Percentiles rank a stretch among this genome's conserved stretches.
phyloP scores from a whole-genome alignment of 192 early-diverging fungal genomes.

The Chytriomyces hyalinus region DNA sequence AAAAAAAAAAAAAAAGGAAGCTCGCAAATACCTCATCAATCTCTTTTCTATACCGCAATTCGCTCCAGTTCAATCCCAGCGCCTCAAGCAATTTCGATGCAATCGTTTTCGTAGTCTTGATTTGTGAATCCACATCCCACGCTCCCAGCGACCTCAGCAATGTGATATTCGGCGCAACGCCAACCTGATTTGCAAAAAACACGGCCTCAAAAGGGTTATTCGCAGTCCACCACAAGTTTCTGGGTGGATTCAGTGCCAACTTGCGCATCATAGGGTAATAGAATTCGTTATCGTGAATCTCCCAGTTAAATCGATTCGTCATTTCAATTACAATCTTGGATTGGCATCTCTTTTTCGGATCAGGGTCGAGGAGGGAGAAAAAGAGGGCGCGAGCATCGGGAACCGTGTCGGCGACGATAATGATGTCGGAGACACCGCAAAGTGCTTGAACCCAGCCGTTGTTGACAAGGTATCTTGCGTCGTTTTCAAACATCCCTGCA shows the following conservation, averaged over 20 bases:
- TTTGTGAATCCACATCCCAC: conserved; percentile 22
- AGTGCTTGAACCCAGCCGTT: conserved; percentile 2
- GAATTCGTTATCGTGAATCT: not conserved
- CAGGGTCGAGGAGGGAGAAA: not conserved
- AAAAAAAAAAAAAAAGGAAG: too few relatives aligned
- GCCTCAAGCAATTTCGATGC: not conserved
- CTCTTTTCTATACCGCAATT: not conserved
- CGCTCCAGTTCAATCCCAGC: not conserved
- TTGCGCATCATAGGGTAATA: conserved; percentile 9
- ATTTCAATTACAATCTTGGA: conserved; percentile 25
- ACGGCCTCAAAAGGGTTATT: conserved; percentile 28
- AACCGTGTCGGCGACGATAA: conserved; percentile 29
- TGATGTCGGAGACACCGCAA: conserved; percentile 9
- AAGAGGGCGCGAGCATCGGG: conserved; percentile 27
- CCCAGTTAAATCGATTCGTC: conserved; percentile 35
- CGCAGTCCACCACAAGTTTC: conserved; percentile 20
- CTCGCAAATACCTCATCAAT: not conserved
- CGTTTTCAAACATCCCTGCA: not conserved
- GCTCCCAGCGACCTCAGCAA: conserved; percentile 21
- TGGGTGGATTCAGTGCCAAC: not conserved
- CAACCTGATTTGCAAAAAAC: conserved; percentile 6
- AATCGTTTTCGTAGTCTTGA: not conserved
- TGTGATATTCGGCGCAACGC: not conserved
- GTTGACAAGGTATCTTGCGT: conserved; percentile 3
- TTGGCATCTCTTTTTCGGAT: conserved; percentile 7